These are phyloP conservation scores for Heritiera fomes DNA, from an alignment of 345 rosid species.

Conservation along the genomic window DNA sequence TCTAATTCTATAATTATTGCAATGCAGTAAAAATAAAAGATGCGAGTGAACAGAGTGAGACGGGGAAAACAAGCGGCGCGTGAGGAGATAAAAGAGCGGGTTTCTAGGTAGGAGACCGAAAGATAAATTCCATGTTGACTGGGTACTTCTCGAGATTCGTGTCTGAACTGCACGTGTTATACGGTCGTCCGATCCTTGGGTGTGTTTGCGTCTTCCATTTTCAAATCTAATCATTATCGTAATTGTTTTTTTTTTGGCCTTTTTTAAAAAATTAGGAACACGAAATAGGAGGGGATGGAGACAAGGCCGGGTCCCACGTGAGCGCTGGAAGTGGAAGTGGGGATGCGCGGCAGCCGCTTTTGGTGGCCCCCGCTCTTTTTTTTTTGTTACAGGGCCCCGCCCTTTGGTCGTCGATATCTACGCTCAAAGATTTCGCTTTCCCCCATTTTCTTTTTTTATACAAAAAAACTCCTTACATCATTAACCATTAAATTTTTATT, in stretches of 20 bases:
- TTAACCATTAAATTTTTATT: not conserved
- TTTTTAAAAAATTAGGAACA: not conserved
- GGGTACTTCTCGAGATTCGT: slow-evolving; percentile 30
- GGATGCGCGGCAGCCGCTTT: slow-evolving; percentile 57
- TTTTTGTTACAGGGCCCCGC: no score
- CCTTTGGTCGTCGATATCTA: slow-evolving; percentile 10
- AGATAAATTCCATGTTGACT: slow-evolving; percentile 36
- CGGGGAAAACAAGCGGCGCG: slow-evolving; percentile 9
- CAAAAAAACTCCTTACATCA: not conserved
- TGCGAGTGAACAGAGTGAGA: not conserved
- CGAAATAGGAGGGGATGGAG: slow-evolving; percentile 20
- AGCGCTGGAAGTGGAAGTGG: slow-evolving; percentile 36
- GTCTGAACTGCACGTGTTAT: slow-evolving; percentile 38
- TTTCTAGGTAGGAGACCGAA: slow-evolving; percentile 27
- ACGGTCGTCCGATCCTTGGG: slow-evolving; percentile 25
- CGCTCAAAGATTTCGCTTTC: slow-evolving; percentile 19
- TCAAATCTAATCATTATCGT: slow-evolving; percentile 13
- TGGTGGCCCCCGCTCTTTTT: slow-evolving; percentile 38
- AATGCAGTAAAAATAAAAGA: no score
- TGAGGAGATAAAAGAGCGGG: not conserved
- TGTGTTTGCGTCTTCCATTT: slow-evolving; percentile 7
- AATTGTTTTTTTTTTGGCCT: not conserved
- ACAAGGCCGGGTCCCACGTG: slow-evolving; percentile 40
- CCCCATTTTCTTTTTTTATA: not conserved
- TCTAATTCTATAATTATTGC: no score